Base-by-base conservation (phyloP, 441 rosid genomes). In the Biscutella laevigata region DNA sequence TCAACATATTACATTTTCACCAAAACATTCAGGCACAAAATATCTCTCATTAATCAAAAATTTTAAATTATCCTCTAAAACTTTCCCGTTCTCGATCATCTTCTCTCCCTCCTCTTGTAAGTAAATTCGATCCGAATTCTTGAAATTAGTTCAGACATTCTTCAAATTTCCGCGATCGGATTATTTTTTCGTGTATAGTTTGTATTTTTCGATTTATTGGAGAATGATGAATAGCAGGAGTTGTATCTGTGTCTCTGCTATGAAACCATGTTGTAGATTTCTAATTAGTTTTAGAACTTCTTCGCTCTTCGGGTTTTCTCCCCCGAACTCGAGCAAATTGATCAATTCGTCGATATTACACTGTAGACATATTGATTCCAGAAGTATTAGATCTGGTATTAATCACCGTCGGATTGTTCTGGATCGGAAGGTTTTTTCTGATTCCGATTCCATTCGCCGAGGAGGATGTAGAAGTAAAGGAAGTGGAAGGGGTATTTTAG, bases 251-350 rank as follows among this genome's bases (percentile, higher is more conserved):
- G 74, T 84, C 63, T 77, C 84, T 10, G 70, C 80, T 4, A 72
- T 81, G 81, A 91, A 76, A 74, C 98, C 98, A 55, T 81, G 79
- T 64, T 75, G 94, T 73, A 78, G 76, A 74, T 66, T 81, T 57
- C 49, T 81, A 17, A 67, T 83, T 71, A 68, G 84, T 49, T 78
- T 44, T 43, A 77, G 44, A 71, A 71, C 75, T 32, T 76, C 78
- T 36, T 78, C 82, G 7, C 59, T 81, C 46, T 79, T 75, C 3
- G 94, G 94, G 51, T 27, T 57, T 67, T 71, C 77, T 63, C 48
- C 72, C 26, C 44, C 48, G 27, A 82, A 56, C 58, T 59, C 68
- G 20, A 51, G 43, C 10, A 61, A 13, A 42, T 52, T 68, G 4
- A 14, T 32, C 32, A 3, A 71, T 84, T 74, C 70, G 81, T 87